Percentiles rank a stretch among this genome's conserved stretches.
phyloP scores from a whole-genome alignment of 2,329 filamentous ascomycete species.

The Paraphoma chrysanthemicola region DNA sequence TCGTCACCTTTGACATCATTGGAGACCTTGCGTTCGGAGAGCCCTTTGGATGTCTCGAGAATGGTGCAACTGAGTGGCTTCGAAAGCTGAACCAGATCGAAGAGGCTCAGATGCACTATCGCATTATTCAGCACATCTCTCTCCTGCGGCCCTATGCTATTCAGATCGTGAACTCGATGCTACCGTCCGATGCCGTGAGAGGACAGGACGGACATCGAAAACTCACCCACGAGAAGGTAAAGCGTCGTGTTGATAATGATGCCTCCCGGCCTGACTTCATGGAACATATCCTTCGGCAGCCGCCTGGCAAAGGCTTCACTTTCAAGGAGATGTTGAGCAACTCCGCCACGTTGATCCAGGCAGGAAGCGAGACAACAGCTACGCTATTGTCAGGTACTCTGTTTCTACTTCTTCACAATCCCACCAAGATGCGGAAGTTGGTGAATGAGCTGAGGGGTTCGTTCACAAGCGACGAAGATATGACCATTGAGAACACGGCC shows the following conservation, averaged over 20 bases:
- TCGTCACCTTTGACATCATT: conserved; percentile 29
- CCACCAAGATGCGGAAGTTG: conserved; percentile 14
- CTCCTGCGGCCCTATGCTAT: conserved; percentile 12
- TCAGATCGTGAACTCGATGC: conserved; percentile 15
- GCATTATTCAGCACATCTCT: background rate
- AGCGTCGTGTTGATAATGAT: conserved; percentile 20
- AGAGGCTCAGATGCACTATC: background rate
- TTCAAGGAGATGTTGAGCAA: conserved; percentile 23
- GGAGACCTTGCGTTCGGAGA: conserved; percentile 37
- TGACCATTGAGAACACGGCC: conserved; percentile 18
- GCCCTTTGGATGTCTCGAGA: conserved; percentile 24
- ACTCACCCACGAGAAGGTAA: conserved; percentile 9
- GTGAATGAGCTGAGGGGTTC: conserved; percentile 17
- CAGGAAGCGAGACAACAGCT: conserved; percentile 31
- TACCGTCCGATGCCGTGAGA: background rate
- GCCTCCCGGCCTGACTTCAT: conserved; percentile 24
- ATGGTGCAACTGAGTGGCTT: conserved; percentile 9
- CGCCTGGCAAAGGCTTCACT: conserved; percentile 4
- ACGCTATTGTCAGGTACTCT: conserved; percentile 20
- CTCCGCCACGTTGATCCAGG: conserved; percentile 18
- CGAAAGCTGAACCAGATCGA: conserved; percentile 1
- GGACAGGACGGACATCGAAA: background rate
- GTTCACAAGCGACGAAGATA: conserved; percentile 21
- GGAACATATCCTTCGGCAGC: conserved; percentile 19
- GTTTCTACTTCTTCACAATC: conserved; percentile 28